Evolutionary conservation across 106 monocot genomes (phyloP), one percentile per base, ranked within the genome.

Genomic region (Triglochin maritima): DNA sequence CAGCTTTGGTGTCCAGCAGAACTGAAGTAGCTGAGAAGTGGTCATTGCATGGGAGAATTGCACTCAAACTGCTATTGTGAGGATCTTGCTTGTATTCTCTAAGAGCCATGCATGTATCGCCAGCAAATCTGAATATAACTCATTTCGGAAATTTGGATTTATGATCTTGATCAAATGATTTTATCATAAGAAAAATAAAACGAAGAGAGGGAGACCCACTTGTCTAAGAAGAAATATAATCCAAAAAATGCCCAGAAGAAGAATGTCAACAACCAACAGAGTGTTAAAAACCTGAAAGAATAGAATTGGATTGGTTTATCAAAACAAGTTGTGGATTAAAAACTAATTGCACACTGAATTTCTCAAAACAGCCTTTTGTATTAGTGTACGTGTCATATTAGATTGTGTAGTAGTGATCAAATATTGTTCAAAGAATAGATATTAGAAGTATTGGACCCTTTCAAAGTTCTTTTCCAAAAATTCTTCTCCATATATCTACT

Each of bases 161-260:
- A 17, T 46, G 4, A 11, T 46, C 44, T 10, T 41, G 4, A 3
- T 46, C 62, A 15, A 17, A 65, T 9, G 5, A 58, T 5, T 5
- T 7, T 1, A 6, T 16, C 1, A 50, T 47, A 42, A 47, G 50
- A 62, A 63, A 0, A 8, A 53, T 3, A 9, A 50, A 53, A 53
- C 51, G 2, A n/a, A n/a, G n/a, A 11, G 10, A 6, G 47, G 50
- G 15, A 72, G 13, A 57, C 88, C 86, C 74, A 89, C 94, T 76
- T 80, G 49, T 77, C 79, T 49, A 98, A 49, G 77, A 88, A 98
- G 75, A 81, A 91, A 72, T 91, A 98, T 45, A 98, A 54, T 13
- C 90, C 96, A 45, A 91, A 88, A 60, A 71, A 82, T 58, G 64
- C 44, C 91, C 96, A 98, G 69, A 86, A 79, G 55, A 98, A 77